Evolutionary conservation across 2,329 filamentous ascomycete species (phyloP), one percentile per base, ranked within the genome.

Genomic region (Nothomitra cinnamomea): DNA sequence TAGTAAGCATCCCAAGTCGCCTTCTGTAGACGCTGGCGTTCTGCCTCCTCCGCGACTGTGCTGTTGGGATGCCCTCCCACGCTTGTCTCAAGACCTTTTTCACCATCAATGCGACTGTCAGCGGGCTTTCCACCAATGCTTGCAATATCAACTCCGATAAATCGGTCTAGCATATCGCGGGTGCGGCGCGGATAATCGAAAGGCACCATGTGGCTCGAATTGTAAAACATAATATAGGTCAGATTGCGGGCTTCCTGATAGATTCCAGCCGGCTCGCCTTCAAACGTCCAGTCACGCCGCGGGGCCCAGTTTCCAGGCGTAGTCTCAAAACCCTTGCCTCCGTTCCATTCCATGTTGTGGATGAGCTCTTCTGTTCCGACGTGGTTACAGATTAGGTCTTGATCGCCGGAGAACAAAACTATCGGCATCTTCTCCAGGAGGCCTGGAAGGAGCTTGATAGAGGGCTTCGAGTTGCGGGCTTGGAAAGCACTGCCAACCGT

Each of bases 381-480:
- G 64, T 98, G 88, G 66, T 98, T 98, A 76, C 92, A 98, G 61
- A 98, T 96, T 22, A 96, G 72, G 65, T 98, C 92, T 61, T 94
- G 81, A 56, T 89, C 85, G 52, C 92, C 92, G 1, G 88, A 95
- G 70, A 96, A 98, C 19, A 98, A 78, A 1, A 95, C 70, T 41
- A 94, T 76, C 1, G 84, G 83, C 8, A 96, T 69, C 55, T 92
- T 75, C 58, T 82, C 75, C 8, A 98, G 73, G 17, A 98, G 69
- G 2, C 78, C 82, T 0, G 92, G 90, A 1, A 98, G 72, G 2
- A 95, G 71, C 1, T 79, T 70, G 56, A 89, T 71, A 0, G 87
- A 76, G 0, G 92, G 86, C 58, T 73, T 75, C 1, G 88, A 94
- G 13, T 85, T 80, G 51, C 67, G 70, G 13, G 83, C 78, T 15